Evolutionary conservation across 2,329 filamentous ascomycete genomes (phyloP), one percentile per base, ranked within the genome.

Genomic region (Ophiostoma australiae): DNA sequence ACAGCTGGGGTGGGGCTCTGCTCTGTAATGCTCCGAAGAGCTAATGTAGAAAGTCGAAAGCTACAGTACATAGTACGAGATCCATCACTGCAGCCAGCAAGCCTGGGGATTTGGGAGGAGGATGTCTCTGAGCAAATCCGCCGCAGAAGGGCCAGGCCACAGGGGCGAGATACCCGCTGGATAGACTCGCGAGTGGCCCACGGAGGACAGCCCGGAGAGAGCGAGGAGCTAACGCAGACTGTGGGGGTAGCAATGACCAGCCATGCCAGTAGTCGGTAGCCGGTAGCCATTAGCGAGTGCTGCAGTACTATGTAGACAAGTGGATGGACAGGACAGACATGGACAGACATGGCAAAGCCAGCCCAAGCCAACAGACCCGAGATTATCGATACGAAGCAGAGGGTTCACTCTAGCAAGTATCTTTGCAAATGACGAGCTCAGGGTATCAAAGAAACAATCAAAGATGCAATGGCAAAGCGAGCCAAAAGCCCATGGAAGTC

Each of bases 131-230:
- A 48, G 20, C 37, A 39, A 10, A 1, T 7, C 44, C 44, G n/a
- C 41, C 20, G 8, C 15, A 41, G 44, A 20, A n/a, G 17, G 17
- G 41, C 37, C 37, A 39, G 17, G 41, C 37, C 37, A 39, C 37
- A 39, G 44, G 44, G 17, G 10, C 44, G 17, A 13, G 23, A 27
- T 27, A 58, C 52, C 52, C 52, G 27, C n/a, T 27, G 52, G n/a
- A 27, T 27, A 27, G 52, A 17, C 44, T 58, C n/a, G n/a, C 15
- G 52, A 58, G 7, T 23, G 7, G 20, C 7, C 52, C n/a, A 55
- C 48, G 48, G 48, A 55, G 20, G 48, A 58, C n/a, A 58, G 52
- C n/a, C 52, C 52, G 52, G 52, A 58, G 52, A 58, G 52, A 58
- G 52, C 52, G 52, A 58, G 17, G 52, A 27, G 52, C 52, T 27